These are phyloP conservation scores for Thuja plicata DNA, from an alignment of 83 land plant genomes.

Conservation along the genomic window DNA sequence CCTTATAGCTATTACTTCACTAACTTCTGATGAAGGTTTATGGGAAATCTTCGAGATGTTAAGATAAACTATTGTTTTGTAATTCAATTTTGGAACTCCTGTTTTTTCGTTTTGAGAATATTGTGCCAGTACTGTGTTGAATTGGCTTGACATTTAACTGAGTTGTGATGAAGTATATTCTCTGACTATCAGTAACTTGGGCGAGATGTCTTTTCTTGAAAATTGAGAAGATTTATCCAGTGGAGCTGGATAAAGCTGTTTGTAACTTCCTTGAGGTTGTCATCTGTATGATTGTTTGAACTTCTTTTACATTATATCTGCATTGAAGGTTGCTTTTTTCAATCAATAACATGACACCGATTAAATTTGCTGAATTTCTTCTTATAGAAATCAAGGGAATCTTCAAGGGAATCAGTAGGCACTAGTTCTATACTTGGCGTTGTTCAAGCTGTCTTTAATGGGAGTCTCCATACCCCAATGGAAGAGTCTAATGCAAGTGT, in stretches of 20 bases:
- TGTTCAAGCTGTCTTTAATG: slow-evolving; percentile 43
- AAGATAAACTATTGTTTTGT: not conserved
- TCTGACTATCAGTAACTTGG: not conserved
- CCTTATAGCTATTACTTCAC: not conserved
- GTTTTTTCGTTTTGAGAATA: not conserved
- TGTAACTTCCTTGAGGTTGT: slow-evolving; percentile 44
- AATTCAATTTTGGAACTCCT: no score
- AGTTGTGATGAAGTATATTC: not conserved
- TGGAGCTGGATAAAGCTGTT: slow-evolving; percentile 50
- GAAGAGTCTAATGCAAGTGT: slow-evolving; percentile 58
- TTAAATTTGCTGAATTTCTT: slow-evolving; percentile 9
- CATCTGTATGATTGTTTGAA: slow-evolving; percentile 13
- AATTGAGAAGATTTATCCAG: slow-evolving; percentile 32
- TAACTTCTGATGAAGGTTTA: not conserved
- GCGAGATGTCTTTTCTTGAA: not conserved
- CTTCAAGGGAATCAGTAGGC: slow-evolving; percentile 16
- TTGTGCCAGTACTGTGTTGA: not conserved
- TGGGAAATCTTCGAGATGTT: not conserved
- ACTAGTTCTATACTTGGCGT: slow-evolving; percentile 28
- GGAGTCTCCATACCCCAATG: slow-evolving; percentile 39
- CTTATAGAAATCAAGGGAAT: slow-evolving; percentile 17
- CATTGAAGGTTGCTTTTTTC: slow-evolving; percentile 6
- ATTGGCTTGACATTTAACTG: not conserved
- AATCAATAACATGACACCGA: not conserved
- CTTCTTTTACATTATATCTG: slow-evolving; percentile 1